Conservation (phyloP, 1,139 yeast genomes). For the Scheffersomyces insectosa region DNA sequence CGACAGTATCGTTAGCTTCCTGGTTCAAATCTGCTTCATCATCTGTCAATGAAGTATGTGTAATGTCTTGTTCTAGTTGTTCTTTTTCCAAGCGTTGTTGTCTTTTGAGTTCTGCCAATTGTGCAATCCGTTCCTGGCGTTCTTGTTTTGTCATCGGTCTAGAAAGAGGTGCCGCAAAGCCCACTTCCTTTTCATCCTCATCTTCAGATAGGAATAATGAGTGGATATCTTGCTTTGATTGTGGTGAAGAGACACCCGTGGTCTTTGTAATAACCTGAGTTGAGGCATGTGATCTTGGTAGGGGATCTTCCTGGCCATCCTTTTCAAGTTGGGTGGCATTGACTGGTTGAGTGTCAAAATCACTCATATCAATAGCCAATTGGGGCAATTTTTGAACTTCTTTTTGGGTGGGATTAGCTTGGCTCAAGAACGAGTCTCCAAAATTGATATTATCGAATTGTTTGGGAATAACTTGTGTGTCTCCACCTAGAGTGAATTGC, state of each 20-base stretch:
- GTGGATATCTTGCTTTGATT: too few species aligned
- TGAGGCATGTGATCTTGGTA: neutral
- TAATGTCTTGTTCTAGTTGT: conserved; percentile 34
- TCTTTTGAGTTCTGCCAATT: conserved; percentile 24
- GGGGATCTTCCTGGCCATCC: conserved; percentile 4
- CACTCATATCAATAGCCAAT: conserved; percentile 29
- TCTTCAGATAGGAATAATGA: conserved; percentile 1
- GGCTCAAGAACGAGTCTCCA: conserved; percentile 11
- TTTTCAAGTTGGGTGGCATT: neutral
- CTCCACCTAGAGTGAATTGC: neutral
- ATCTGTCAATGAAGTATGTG: conserved; percentile 39
- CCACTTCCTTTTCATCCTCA: conserved; percentile 9
- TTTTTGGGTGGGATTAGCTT: neutral
- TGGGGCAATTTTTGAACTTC: conserved; percentile 27
- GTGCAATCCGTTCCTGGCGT: conserved; percentile 22
- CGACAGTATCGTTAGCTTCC: conserved; percentile 19
- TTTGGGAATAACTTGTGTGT: neutral
- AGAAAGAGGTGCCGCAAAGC: neutral
- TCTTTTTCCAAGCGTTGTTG: conserved; percentile 20
- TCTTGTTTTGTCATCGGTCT: conserved; percentile 18
- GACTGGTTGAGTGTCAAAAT: conserved; percentile 7
- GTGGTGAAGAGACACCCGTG: neutral
- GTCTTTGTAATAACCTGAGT: conserved; percentile 2
- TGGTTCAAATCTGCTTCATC: conserved; percentile 40
- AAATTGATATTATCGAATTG: conserved; percentile 4